Conservation (phyloP, 805 yeast species). For the Suhomyces emberorum region DNA sequence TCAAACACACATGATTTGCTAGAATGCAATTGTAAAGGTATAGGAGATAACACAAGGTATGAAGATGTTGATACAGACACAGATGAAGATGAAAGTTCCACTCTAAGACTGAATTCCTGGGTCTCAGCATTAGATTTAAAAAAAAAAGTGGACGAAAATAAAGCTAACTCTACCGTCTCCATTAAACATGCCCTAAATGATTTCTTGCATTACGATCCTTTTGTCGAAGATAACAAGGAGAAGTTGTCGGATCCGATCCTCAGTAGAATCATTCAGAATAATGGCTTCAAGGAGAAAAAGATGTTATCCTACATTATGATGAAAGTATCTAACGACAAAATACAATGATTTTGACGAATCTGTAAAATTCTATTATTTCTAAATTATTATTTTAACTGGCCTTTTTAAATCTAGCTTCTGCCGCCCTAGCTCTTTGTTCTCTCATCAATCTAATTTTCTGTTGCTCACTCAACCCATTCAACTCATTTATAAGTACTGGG, state of each 20-base stretch:
- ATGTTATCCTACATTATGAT: constrained; percentile 37
- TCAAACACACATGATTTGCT: constrained; percentile 79
- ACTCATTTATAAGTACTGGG: constrained; percentile 40
- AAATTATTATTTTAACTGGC: too few species aligned
- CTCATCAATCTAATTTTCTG: constrained; percentile 80
- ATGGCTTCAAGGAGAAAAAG: constrained; percentile 14
- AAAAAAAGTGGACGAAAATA: constrained; percentile 29
- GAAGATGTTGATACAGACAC: constrained; percentile 13
- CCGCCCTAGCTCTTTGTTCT: constrained; percentile 94
- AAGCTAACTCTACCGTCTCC: constrained; percentile 25
- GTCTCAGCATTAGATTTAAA: constrained; percentile 53
- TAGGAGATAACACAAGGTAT: constrained; percentile 38
- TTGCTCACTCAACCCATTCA: constrained; percentile 65
- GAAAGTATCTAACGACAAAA: constrained; percentile 22
- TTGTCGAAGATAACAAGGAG: background rate
- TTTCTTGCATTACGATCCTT: constrained; percentile 63
- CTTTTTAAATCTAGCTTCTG: constrained; percentile 68
- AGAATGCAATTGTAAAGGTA: constrained; percentile 59
- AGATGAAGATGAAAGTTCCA: constrained; percentile 7
- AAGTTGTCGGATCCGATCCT: constrained; percentile 26
- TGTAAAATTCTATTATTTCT: background rate
- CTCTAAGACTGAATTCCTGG: constrained; percentile 31
- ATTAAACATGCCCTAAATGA: constrained; percentile 59
- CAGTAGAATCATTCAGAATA: constrained; percentile 22
- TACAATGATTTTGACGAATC: too few species aligned